Evolutionary conservation across 305 asterid genomes (phyloP).

Genomic region (Andrographis paniculata): DNA sequence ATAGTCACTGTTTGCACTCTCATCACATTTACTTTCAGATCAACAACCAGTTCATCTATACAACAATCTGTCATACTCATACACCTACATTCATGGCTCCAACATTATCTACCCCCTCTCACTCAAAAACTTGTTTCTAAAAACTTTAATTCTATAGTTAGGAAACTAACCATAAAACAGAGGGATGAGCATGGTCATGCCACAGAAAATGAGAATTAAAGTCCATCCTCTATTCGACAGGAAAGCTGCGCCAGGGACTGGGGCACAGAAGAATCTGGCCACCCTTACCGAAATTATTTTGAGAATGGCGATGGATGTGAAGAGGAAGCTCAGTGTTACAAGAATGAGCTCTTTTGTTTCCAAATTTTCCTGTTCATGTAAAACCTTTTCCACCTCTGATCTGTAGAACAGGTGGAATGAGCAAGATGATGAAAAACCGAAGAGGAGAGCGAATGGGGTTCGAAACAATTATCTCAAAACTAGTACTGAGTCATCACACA

Average conservation of each 20-base stretch:
- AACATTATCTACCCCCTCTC: background rate
- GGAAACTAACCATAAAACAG: constrained; percentile 38
- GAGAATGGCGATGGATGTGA: constrained; percentile 45
- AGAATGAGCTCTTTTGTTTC: constrained; percentile 59
- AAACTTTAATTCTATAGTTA: constrained; percentile 2
- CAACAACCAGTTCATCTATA: too few relatives aligned
- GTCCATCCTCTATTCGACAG: constrained; percentile 49
- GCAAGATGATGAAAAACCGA: background rate
- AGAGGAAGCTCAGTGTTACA: constrained; percentile 41
- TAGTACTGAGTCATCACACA: too few relatives aligned
- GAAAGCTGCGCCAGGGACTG: constrained; percentile 21
- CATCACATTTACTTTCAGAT: too few relatives aligned
- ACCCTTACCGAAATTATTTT: constrained; percentile 34
- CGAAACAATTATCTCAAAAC: too few relatives aligned
- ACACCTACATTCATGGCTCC: too few relatives aligned
- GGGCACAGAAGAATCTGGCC: constrained; percentile 25
- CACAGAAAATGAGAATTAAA: constrained; percentile 55
- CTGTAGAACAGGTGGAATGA: constrained; percentile 32
- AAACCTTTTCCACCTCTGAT: constrained; percentile 55
- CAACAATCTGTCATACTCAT: too few relatives aligned
- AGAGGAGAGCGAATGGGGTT: background rate
- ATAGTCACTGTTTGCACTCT: too few relatives aligned
- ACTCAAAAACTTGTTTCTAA: constrained; percentile 4
- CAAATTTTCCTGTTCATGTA: constrained; percentile 46
- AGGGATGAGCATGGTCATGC: constrained; percentile 56